Base-by-base conservation (phyloP, 202 grass and related monocot species). In the Panicum virgatum region DNA sequence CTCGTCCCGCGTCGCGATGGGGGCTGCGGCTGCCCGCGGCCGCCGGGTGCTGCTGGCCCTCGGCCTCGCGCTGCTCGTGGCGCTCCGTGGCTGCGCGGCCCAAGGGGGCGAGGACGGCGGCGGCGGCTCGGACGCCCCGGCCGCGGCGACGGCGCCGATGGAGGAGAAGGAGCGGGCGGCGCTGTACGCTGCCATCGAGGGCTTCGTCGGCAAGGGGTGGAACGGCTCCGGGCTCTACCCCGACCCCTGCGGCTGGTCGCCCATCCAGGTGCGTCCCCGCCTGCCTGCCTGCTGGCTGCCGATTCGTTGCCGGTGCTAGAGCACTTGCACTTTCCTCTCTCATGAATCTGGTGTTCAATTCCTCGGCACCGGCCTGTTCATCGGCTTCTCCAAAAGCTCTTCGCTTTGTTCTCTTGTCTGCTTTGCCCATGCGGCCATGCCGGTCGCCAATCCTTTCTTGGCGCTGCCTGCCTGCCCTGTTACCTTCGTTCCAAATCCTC, bases 191-290 rank as follows among this genome's bases (percentile, higher is more conserved):
- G 91, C 88, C 79, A 90, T 99, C 58, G 83, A 90, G 80, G 42
- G 85, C 78, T 94, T 99, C 72, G 96, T 99, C 30, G 96, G 96
- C 47, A 86, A 74, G 10, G 87, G 66, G 0, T 99, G 96, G 96
- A 99, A 99, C 59, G 96, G 96, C 50, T 94, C 96, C 18, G 78
- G 27, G 19, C 79, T 99, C 38, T 99, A 92, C 46, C 96, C 93
- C 1, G 96, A 99, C 75, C 96, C 96, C 12, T 99, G 96, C 69
- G 96, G 96, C 73, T 95, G 91, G 96, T 90, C 96, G 25, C 96
- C 93, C 7, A 96, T 99, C 72, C 93, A 99, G 96, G 96, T 93
- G 65, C 56, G 15, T 7, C 19, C 30, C 20, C 9, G 2, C 23
- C 18, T 19, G 11, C 3, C 46, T 19, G 47, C 46, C 46, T 40